Evolutionary conservation across 2,329 filamentous ascomycete species (phyloP).

Genomic region (Hymenoscyphus repandus): DNA sequence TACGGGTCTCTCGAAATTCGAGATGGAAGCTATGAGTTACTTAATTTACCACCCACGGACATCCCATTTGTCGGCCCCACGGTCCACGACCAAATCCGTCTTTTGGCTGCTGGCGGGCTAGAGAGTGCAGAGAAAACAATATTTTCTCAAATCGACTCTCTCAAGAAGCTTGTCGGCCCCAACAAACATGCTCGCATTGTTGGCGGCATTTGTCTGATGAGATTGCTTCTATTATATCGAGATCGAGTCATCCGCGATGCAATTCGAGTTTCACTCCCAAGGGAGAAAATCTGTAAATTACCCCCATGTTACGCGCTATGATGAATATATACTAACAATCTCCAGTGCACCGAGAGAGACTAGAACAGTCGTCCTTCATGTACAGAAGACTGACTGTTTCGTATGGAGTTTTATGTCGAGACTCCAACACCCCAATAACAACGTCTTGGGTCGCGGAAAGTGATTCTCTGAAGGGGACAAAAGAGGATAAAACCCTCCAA

Average conservation of each 20-base stretch:
- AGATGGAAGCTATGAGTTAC: constrained; percentile 15
- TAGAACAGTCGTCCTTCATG: constrained; percentile 16
- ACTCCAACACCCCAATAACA: constrained; percentile 14
- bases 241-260: constrained; percentile 15
- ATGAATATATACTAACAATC: neutral
- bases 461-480: neutral
- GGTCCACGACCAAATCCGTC: constrained; percentile 18
- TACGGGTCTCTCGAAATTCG: constrained; percentile 17
- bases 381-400: constrained; percentile 16
- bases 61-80: constrained; percentile 16
- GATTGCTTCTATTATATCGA: constrained; percentile 17
- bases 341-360: constrained; percentile 13
- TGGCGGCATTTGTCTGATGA: constrained; percentile 16
- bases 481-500: constrained; percentile 2
- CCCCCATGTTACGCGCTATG: neutral
- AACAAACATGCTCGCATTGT: constrained; percentile 16
- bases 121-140: constrained; percentile 12
- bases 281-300: constrained; percentile 6
- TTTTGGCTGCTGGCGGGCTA: constrained; percentile 15
- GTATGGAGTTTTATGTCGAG: constrained; percentile 16
- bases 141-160: constrained; percentile 15
- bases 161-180: constrained; percentile 8
- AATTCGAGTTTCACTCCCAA: constrained; percentile 14
- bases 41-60: constrained; percentile 1
- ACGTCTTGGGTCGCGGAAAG: constrained; percentile 12